Evolutionary conservation across 2,329 filamentous ascomycete genomes (phyloP), one percentile per base, ranked within the genome.

Genomic region (Elsinoe fawcettii): DNA sequence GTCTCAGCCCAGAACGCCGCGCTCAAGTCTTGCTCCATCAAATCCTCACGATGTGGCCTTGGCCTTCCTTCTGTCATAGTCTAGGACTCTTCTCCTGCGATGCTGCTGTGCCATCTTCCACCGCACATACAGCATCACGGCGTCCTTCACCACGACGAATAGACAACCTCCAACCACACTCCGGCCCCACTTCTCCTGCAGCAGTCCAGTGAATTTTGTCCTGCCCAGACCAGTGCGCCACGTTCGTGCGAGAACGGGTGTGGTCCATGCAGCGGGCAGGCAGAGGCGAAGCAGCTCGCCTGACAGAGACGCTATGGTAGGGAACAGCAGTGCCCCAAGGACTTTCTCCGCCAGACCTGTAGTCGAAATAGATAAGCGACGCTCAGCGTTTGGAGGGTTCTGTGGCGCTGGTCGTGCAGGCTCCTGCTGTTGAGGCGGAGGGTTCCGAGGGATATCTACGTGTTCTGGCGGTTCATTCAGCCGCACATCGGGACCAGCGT

Each of bases 101-200:
- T 79, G 75, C 63, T 75, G 74, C 63, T 72, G 69, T 58, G 75
- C 77, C 68, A 76, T 74, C 65, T 69, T 74, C 75, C 76, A 79
- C 51, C 74, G 56, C 27, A 77, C 82, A 64, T 85, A 86, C 1
- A 85, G 70, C 63, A 82, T 72, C 32, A 85, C 64, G 5, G 79
- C 80, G 68, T 86, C 84, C 70, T 92, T 93, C 55, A 96, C 71
- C 8, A 96, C 84, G 14, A 97, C 85, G 65, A 92, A 96, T 18
- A 95, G 73, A 67, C 89, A 93, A 0, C 93, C 93, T 1, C 93
- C 93, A 1, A 93, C 80, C 2, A 99, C 76, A 66, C 88, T 96
- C 57, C 93, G 80, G 1, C 90, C 93, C 90, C 93, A 97, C 59
- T 85, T 83, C 63, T 87, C 82, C 66, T 93, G 88, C 30, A 99